These are phyloP conservation scores for Plasmodium cynomolgi DNA, from an alignment of 169 alveolate genomes.

Conservation along the genomic window DNA sequence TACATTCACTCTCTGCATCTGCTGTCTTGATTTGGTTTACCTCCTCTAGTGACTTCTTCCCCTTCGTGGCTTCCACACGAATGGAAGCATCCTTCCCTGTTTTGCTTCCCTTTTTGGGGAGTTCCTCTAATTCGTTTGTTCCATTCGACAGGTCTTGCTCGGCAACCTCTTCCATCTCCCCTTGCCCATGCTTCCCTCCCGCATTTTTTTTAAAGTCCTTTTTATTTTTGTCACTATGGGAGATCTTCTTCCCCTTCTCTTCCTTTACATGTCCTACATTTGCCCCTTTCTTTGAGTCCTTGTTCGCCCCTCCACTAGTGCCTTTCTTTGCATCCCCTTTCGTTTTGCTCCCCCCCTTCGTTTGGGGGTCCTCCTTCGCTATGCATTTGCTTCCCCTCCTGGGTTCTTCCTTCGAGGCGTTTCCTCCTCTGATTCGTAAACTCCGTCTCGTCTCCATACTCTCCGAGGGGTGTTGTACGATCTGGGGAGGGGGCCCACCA, in stretches of 20 bases:
- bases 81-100: background rate
- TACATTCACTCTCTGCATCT: background rate
- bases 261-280: background rate
- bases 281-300: background rate
- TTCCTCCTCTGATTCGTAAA: background rate
- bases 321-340: background rate
- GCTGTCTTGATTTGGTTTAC: background rate
- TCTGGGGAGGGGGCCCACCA: background rate
- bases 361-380: background rate
- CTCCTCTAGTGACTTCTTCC: background rate
- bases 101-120: background rate
- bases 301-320: background rate
- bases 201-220: background rate
- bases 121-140: background rate
- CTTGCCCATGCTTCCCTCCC: background rate
- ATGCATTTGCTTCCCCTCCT: background rate
- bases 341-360: background rate
- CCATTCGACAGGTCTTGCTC: background rate
- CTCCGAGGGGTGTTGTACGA: background rate
- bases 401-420: background rate
- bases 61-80: background rate
- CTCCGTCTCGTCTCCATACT: constrained; percentile 59
- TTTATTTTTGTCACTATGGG: background rate
- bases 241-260: background rate
- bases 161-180: background rate